Conservation (phyloP, 2,329 filamentous ascomycete species). For the Proliferodiscus dingleyae region DNA sequence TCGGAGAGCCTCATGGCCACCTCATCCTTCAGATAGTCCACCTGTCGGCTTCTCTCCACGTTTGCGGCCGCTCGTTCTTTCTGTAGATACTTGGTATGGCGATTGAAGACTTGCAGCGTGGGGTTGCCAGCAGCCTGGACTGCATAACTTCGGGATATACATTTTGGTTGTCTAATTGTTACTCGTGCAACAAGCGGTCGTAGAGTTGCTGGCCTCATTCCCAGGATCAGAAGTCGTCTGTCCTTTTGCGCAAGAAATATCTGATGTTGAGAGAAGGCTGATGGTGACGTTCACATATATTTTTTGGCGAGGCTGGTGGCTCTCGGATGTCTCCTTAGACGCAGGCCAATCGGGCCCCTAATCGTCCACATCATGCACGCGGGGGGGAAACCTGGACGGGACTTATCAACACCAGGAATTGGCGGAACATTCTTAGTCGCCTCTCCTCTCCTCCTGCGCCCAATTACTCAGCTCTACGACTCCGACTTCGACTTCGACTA, state of each 20-base stretch:
- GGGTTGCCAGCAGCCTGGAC: conserved; percentile 72
- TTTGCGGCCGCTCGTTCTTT: conserved; percentile 78
- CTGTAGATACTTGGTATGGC: conserved; percentile 80
- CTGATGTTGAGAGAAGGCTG: conserved; percentile 18
- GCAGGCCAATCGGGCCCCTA: conserved; percentile 11
- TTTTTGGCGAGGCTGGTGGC: conserved; percentile 19
- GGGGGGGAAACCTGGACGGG: conserved; percentile 4
- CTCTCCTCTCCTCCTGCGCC: conserved; percentile 1
- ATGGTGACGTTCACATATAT: conserved; percentile 12
- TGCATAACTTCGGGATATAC: conserved; percentile 59
- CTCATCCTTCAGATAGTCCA: conserved; percentile 92
- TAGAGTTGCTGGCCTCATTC: conserved; percentile 25
- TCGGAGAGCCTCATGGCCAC: conserved; percentile 81
- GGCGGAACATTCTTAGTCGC: conserved; percentile 1
- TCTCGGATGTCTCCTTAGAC: not conserved
- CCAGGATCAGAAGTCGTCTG: conserved; percentile 2
- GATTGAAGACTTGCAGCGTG: conserved; percentile 86
- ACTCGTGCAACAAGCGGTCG: conserved; percentile 21
- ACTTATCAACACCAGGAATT: too few species aligned
- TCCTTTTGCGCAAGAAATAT: not conserved
- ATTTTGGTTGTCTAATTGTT: conserved; percentile 14
- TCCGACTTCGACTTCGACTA: too few species aligned
- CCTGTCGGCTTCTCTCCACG: conserved; percentile 65
- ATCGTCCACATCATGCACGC: conserved; percentile 2
- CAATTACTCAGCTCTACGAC: conserved; percentile 7